Evolutionary conservation across 2,329 filamentous ascomycete species (phyloP), one percentile per base, ranked within the genome.

Genomic region (Coniochaeta sp.): DNA sequence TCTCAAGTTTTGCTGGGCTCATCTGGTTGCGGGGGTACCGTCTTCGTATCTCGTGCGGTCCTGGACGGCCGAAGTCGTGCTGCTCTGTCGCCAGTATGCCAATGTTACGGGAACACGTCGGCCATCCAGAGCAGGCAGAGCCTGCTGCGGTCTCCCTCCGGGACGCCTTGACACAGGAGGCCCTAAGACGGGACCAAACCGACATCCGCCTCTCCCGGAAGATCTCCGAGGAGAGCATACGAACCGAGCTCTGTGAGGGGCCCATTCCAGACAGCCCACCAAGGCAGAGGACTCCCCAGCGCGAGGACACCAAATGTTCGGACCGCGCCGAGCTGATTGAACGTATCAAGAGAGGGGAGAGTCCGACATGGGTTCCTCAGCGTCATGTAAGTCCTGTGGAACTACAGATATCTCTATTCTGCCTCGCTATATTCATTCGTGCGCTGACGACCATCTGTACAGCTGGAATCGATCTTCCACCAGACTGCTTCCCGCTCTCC

Each of bases 281-380:
- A 28, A 65, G 60, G 34, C 64, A 72, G 14, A 64, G 60, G 34
- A 71, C 72, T 1, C 73, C 73, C 5, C 71, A 73, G 28, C 65
- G 66, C 24, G 69, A 70, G 34, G 61, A 66, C 9, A 66, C 64
- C n/a, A 63, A 75, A 14, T 79, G 77, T 38, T 80, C 79, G 19
- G 86, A 91, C 71, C 83, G 93, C 64, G 85, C 86, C 60, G 89
- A 93, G 72, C 78, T 96, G 67, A 97, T 98, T 60, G 85, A 92
- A 73, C 83, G 88, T 64, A 81, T 97, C 65, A 97, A 97, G 76
- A 85, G 84, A 72, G 86, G 86, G 34, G 87, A 92, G 73, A 89
- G 85, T 68, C 88, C 90, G 40, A 84, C 85, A 4, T 95, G 90
- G 90, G 78, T 87, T 42, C 83, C 86, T 30, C 85, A 81, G 70